Evolutionary conservation across 495 filamentous ascomycete genomes (phyloP), one percentile per base, ranked within the genome.

Genomic region (Trichodelitschia bisporula): DNA sequence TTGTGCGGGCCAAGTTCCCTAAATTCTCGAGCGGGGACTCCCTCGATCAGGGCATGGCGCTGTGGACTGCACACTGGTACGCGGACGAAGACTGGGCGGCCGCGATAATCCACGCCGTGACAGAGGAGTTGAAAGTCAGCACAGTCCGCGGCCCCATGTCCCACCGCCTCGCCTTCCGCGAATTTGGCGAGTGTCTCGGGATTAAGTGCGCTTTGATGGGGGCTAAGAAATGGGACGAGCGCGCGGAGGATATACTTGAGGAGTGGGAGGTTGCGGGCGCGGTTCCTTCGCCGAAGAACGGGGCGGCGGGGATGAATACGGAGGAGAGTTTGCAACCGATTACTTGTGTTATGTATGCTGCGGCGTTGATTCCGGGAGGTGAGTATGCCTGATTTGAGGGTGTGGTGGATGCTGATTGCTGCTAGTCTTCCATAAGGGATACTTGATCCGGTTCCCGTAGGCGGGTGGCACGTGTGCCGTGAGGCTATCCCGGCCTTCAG

Each of bases 341-440:
- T 27, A 68, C 65, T 16, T 40, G 56, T 31, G 66, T 64, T 18
- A 76, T 74, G 70, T 73, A 68, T 53, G 66, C 69, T 26, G 50
- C 68, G 3, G 68, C 66, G 28, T 38, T 72, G 41, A 55, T 61
- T 28, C 65, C 66, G 3, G 65, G 67, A 41, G 65, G 69, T 71
- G 21, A 24, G 21, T 24, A 6, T 24, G 6, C 6, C 21, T n/a
- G 6, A 24, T 24, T 24, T n/a, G n/a, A n/a, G n/a, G n/a, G n/a
- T n/a, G n/a, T n/a, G n/a, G n/a, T n/a, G n/a, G n/a, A n/a, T n/a
- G n/a, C n/a, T n/a, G n/a, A n/a, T n/a, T n/a, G n/a, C n/a, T n/a
- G n/a, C n/a, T n/a, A n/a, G n/a, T n/a, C n/a, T n/a, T n/a, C n/a
- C n/a, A n/a, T n/a, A n/a, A n/a, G n/a, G n/a, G n/a, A n/a, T n/a